Percentiles rank a stretch among this genome's conserved stretches.
phyloP scores from a whole-genome alignment of 192 early-diverging fungal genomes.

The Backusella tarrabulga region DNA sequence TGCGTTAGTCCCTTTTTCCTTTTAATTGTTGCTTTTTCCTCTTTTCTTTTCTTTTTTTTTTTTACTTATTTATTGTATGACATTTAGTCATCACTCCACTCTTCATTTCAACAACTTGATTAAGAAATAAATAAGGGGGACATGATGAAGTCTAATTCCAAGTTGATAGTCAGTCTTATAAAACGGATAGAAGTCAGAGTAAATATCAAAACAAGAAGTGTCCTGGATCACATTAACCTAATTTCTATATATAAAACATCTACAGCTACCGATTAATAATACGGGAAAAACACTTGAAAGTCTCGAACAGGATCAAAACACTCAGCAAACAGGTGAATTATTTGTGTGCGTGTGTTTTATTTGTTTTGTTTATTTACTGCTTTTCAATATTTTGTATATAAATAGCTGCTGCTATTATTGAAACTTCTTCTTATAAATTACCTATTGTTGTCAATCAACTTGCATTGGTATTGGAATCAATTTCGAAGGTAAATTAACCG shows the following conservation, averaged over 20 bases:
- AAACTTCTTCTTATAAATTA: slow-evolving; percentile 20
- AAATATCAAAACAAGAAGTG: not conserved
- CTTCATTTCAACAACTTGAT: slow-evolving; percentile 5
- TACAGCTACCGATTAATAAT: slow-evolving; percentile 27
- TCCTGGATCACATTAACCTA: not conserved
- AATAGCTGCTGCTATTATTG: slow-evolving; percentile 31
- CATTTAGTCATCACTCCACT: not conserved
- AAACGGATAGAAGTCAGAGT: slow-evolving; percentile 25
- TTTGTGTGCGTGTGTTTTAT: not conserved
- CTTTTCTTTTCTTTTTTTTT: not conserved
- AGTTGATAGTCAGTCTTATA: slow-evolving; percentile 25
- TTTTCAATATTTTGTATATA: not conserved
- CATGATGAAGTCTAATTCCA: slow-evolving; percentile 21
- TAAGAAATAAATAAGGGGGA: not conserved
- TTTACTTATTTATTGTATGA: slow-evolving; percentile 5
- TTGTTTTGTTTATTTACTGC: not conserved
- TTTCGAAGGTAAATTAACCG: slow-evolving; percentile 17
- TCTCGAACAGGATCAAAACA: slow-evolving; percentile 27
- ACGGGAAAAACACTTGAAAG: slow-evolving; percentile 17
- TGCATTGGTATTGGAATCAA: slow-evolving; percentile 14
- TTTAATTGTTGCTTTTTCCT: not conserved
- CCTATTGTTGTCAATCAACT: slow-evolving; percentile 20
- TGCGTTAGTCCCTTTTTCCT: not conserved
- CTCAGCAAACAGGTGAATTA: slow-evolving; percentile 32
- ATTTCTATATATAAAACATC: not conserved